Base-by-base conservation (phyloP, 495 filamentous ascomycete species). In the Lophium mytilinum region DNA sequence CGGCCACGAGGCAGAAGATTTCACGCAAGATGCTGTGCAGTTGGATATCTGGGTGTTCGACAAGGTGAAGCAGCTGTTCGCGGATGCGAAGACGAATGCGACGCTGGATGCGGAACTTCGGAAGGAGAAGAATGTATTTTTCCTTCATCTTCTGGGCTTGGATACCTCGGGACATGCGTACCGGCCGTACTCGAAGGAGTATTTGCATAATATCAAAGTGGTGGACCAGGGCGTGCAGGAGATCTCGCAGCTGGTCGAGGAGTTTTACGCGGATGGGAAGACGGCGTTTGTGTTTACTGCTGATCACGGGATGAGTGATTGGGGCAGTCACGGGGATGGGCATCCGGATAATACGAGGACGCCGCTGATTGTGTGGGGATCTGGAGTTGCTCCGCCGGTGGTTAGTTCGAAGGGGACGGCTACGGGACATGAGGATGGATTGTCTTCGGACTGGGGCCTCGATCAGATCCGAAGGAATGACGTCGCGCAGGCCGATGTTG, bases 271-370 rank as follows among this genome's bases (percentile, higher is more conserved):
- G n/a, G 94, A 99, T 68, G 86, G 79, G 11, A 84, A 93, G 72
- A 96, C 94, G 0, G 89, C 94, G 1, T 99, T 88, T 66, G 82
- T 99, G 12, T 99, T 99, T 69, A 99, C 94, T 9, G 93, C 93
- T 1, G 93, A 99, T 63, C 93, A 99, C 73, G 93, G 93, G 10
- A 99, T 99, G 92, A 96, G 88, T 66, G 94, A 99, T 72, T 95
- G 87, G 86, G 93, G 93, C 11, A 95, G 89, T 59, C 93, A 99
- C 66, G 93, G 93, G 42, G 93, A 99, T 68, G 93, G 93, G 18
- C 93, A 99, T 72, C 93, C 93, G 1, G 89, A 99, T 68, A 99
- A 99, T 62, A 99, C 93, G 1, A 79, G 93, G 33, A 99, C 93
- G 19, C 93, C 93, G 10, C 75, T 99, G 9, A 87, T 99, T 66